Base-by-base conservation (phyloP, 345 rosid species). In the Balakata baccata region DNA sequence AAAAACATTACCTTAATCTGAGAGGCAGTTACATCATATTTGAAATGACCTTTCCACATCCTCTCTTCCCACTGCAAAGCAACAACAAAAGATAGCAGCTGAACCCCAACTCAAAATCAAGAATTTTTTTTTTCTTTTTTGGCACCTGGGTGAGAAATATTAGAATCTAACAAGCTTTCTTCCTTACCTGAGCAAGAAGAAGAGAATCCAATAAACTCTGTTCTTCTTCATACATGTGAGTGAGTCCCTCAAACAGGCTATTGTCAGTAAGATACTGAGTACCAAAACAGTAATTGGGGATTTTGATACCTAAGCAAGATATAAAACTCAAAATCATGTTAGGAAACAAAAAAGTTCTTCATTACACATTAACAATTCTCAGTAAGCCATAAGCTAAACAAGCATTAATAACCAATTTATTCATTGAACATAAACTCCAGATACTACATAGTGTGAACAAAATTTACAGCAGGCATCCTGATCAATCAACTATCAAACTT, bases 21-120 rank as follows among this genome's bases (percentile, higher is more conserved):
- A 60, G 84, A 72, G 63, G 80, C 49, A 7, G 79, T 78, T 61
- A 81, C 74, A 20, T 83, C 82, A 73, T 73, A 81, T 62, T 58
- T 73, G 45, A 83, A 78, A 73, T 56, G 37, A 29, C 76, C 82
- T 56, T 70, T 78, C 77, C 71, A 41, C 82, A 81, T 73, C 65
- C 73, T 66, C 8, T 78, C 84, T 81, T 83, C 84, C 86, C 84
- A 83, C 84, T 81, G 72, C 70, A 77, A 83, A 70, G 41, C 65
- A 73, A 65, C 53, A 69, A 34, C 22, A 65, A 53, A 73, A 73
- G 50, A 20, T 12, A 25, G 71, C 34, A 43, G 38, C 22, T 45
- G 67, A 37, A 64, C 41, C 6, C 64, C 7, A 66, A 52, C 3
- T 39, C 61, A 53, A 61, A 38, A 29, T 29, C 52, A 51, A 29